Conservation (phyloP, 768 basidiomycete species). For the Pleurotus ostreatus region DNA sequence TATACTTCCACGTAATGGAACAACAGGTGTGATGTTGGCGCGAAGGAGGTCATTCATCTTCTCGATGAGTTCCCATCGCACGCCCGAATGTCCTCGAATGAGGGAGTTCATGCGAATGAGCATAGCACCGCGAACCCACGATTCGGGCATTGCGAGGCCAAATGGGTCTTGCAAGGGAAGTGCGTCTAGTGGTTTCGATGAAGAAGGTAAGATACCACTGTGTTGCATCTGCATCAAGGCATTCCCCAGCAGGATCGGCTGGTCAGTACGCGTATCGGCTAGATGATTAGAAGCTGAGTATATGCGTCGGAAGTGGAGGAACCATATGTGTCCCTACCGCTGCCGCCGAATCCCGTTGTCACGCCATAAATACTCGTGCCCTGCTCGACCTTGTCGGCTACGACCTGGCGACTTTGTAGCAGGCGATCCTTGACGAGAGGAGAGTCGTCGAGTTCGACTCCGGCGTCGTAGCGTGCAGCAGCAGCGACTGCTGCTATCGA, state of each 20-base stretch:
- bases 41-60: constrained; percentile 61
- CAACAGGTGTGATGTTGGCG: constrained; percentile 65
- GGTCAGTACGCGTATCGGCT: constrained; percentile 74
- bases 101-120: constrained; percentile 79
- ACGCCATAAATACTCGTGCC: constrained; percentile 80
- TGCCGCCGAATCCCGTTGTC: constrained; percentile 83
- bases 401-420: constrained; percentile 57
- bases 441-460: constrained; percentile 48
- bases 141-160: constrained; percentile 74
- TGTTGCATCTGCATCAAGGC: constrained; percentile 76
- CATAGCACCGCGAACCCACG: constrained; percentile 85
- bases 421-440: constrained; percentile 47
- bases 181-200: constrained; percentile 36
- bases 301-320: neutral
- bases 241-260: constrained; percentile 57
- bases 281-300: neutral
- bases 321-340: constrained; percentile 27
- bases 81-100: constrained; percentile 76
- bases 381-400: constrained; percentile 61
- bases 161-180: constrained; percentile 69
- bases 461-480: constrained; percentile 57
- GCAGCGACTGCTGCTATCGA: constrained; percentile 79
- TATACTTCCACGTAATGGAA: constrained; percentile 77
- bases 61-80: constrained; percentile 74
- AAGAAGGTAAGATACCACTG: constrained; percentile 59